Evolutionary conservation across 1,284 basidiomycete genomes (phyloP).

Genomic region (Athelia psychrophila): DNA sequence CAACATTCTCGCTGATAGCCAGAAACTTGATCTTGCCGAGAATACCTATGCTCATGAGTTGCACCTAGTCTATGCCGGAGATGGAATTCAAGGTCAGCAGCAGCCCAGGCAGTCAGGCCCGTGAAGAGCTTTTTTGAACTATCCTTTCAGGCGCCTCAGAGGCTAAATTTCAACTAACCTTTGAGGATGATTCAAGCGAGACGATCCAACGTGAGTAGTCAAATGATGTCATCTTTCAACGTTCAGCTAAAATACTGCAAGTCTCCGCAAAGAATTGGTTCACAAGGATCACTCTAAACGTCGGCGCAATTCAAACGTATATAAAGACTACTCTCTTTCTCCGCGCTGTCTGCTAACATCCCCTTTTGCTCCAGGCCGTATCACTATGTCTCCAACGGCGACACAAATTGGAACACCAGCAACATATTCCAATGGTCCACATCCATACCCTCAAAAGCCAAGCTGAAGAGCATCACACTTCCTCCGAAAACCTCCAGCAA

Average conservation of each 20-base stretch:
- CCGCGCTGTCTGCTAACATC: not conserved
- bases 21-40: conserved; percentile 28
- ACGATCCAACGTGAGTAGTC: conserved; percentile 27
- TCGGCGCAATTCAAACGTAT: conserved; percentile 36
- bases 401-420: conserved; percentile 35
- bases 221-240: not conserved
- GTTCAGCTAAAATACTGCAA: conserved; percentile 9
- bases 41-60: conserved; percentile 35
- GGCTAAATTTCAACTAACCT: conserved; percentile 30
- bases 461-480: conserved; percentile 37
- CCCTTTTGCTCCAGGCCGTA: conserved; percentile 28
- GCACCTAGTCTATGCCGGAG: conserved; percentile 42
- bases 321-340: not conserved
- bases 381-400: conserved; percentile 29
- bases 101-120: conserved; percentile 13
- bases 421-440: conserved; percentile 45
- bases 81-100: conserved; percentile 20
- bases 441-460: conserved; percentile 35
- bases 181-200: conserved; percentile 28
- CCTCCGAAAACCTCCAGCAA: conserved; percentile 24
- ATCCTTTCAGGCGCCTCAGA: conserved; percentile 26
- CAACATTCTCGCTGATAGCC: conserved; percentile 37
- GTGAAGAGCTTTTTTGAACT: not conserved
- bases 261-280: conserved; percentile 41
- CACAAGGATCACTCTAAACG: conserved; percentile 29